These are phyloP conservation scores for Fusarium robinianum DNA, from an alignment of 2,329 filamentous ascomycete species.

Conservation along the genomic window DNA sequence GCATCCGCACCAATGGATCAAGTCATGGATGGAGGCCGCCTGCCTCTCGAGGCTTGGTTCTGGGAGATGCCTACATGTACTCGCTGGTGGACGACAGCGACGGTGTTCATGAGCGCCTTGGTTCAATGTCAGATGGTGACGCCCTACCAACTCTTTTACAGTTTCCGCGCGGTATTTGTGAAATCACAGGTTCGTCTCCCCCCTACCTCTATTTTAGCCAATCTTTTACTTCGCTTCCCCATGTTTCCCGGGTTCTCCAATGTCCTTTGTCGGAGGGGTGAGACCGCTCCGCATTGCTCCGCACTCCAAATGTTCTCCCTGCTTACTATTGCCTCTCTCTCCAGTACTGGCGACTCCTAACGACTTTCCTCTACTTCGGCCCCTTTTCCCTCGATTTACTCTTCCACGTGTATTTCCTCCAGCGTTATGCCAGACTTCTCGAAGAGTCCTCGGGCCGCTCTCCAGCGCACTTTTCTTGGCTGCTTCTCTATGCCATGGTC, in stretches of 20 bases:
- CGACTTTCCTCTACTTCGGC: conserved; percentile 97
- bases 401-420: conserved; percentile 98
- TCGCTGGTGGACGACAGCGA: conserved; percentile 94
- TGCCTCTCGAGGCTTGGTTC: conserved; percentile 96
- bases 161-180: conserved; percentile 85
- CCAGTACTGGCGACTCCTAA: conserved; percentile 95
- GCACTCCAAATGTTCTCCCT: background rate
- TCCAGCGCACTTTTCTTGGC: conserved; percentile 92
- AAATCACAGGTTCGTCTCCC: conserved; percentile 77
- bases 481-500: conserved; percentile 82
- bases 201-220: background rate
- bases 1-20: conserved; percentile 53
- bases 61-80: conserved; percentile 98
- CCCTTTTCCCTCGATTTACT: conserved; percentile 91
- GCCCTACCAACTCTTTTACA: conserved; percentile 96
- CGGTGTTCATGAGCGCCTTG: conserved; percentile 81
- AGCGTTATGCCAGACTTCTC: conserved; percentile 91
- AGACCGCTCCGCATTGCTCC: background rate
- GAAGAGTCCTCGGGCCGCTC: conserved; percentile 93
- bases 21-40: conserved; percentile 62
- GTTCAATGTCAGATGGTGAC: conserved; percentile 93
- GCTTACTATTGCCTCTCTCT: conserved; percentile 19
- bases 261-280: background rate
- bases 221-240: background rate
- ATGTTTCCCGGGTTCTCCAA: background rate